Evolutionary conservation across 1,284 basidiomycete genomes (phyloP).

Genomic region (Leccinum pachyderme): DNA sequence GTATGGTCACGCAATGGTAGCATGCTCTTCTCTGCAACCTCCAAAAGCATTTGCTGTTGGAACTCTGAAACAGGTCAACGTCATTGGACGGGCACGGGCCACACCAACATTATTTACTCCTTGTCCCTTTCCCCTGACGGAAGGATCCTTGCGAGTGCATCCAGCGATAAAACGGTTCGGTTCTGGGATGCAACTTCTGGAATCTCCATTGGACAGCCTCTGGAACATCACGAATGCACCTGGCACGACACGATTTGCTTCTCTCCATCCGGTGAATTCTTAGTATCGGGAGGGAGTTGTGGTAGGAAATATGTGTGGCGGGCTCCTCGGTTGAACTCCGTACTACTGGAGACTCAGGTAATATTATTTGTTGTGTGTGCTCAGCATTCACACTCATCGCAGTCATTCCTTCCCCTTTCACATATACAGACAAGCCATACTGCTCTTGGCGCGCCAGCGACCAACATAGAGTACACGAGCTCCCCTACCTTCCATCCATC

Average conservation of each 20-base stretch:
- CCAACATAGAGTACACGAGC: background rate
- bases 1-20: slow-evolving; percentile 16
- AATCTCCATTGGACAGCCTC: background rate
- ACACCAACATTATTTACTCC: background rate
- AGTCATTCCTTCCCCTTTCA: background rate
- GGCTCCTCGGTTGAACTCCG: background rate
- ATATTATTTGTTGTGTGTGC: background rate
- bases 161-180: slow-evolving; percentile 3
- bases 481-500: background rate
- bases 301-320: slow-evolving; percentile 1
- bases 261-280: slow-evolving; percentile 3
- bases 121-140: slow-evolving; percentile 16
- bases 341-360: background rate
- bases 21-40: slow-evolving; percentile 5
- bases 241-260: background rate
- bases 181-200: slow-evolving; percentile 15
- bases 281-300: background rate
- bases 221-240: background rate
- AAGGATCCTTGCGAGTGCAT: slow-evolving; percentile 10
- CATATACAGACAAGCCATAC: background rate
- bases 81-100: slow-evolving; percentile 9
- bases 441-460: background rate
- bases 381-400: background rate
- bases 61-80: slow-evolving; percentile 3
- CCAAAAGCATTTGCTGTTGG: slow-evolving; percentile 14